These are phyloP conservation scores for Backusella australiensis DNA, from an alignment of 192 early-diverging fungal species.

Conservation along the genomic window DNA sequence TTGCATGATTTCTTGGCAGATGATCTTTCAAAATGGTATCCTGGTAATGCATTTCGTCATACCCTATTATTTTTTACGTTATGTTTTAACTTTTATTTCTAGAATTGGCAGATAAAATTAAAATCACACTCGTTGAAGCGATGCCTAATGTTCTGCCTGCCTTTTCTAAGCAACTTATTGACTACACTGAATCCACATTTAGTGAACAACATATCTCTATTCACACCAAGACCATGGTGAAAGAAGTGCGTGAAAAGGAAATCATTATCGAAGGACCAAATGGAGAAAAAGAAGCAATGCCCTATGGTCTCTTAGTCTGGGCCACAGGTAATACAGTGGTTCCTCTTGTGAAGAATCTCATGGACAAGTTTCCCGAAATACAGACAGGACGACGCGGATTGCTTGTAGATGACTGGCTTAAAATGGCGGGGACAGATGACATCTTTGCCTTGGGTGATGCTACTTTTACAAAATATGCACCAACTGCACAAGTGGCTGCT, in stretches of 20 bases:
- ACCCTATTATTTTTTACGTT: neutral
- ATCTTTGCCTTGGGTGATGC: constrained; percentile 77
- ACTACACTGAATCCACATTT: constrained; percentile 79
- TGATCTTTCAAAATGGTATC: constrained; percentile 73
- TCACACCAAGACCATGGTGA: constrained; percentile 76
- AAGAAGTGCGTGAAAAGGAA: constrained; percentile 71
- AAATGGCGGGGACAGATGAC: constrained; percentile 57
- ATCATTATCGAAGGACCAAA: constrained; percentile 66
- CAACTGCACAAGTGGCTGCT: constrained; percentile 84
- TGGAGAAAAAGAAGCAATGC: constrained; percentile 59
- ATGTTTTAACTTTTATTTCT: neutral
- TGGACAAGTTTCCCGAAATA: constrained; percentile 52
- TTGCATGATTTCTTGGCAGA: constrained; percentile 80
- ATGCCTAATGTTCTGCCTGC: constrained; percentile 74
- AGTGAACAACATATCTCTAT: constrained; percentile 73
- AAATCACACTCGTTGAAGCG: constrained; percentile 79
- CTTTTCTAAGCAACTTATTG: constrained; percentile 76
- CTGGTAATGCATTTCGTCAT: constrained; percentile 47
- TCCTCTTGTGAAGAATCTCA: constrained; percentile 64
- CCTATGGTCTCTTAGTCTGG: constrained; percentile 83
- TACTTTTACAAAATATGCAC: constrained; percentile 74
- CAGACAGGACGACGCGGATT: constrained; percentile 71
- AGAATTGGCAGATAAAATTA: constrained; percentile 72
- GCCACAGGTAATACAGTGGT: constrained; percentile 81
- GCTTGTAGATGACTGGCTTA: constrained; percentile 68